Conservation (phyloP, 2,329 filamentous ascomycete species). For the Neonectria faginata region DNA sequence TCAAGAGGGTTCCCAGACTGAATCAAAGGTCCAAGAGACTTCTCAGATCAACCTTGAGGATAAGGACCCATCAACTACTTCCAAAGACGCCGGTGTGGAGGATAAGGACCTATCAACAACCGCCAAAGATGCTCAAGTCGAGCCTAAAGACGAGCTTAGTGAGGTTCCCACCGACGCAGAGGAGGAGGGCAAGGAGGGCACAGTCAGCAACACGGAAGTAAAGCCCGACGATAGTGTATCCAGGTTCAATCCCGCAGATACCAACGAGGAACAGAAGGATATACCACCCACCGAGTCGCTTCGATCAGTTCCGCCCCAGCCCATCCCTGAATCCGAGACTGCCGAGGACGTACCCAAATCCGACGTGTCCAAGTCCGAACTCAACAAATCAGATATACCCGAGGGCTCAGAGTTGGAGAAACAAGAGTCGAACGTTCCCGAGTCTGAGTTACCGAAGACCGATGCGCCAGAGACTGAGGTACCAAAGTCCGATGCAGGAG, state of each 20-base stretch:
- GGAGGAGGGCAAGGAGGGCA: conserved; percentile 34
- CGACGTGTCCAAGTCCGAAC: conserved; percentile 15
- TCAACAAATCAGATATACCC: conserved; percentile 9
- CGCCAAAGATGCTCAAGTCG: conserved; percentile 7
- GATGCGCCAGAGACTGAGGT: conserved; percentile 4
- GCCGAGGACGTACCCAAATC: conserved; percentile 9
- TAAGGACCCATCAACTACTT: conserved; percentile 30
- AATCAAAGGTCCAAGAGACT: not conserved
- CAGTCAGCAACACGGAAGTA: conserved; percentile 20
- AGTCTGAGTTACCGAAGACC: not conserved
- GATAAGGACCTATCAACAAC: conserved; percentile 17
- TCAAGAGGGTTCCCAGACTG: not conserved
- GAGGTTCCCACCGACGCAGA: conserved; percentile 30
- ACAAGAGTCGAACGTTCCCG: not conserved
- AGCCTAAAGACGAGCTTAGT: conserved; percentile 26
- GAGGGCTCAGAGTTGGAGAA: conserved; percentile 1
- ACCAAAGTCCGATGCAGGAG: not conserved
- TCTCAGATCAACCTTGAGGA: conserved; percentile 32
- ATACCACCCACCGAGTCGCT: conserved; percentile 8
- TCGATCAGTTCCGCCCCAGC: conserved; percentile 1
- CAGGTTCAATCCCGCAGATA: conserved; percentile 22
- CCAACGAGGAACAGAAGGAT: conserved; percentile 5
- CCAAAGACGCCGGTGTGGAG: conserved; percentile 13
- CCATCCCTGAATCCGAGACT: not conserved
- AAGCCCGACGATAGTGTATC: conserved; percentile 30